Percentiles rank a stretch among this genome's conserved stretches.
Evolutionary conservation across 78 protist genomes (phyloP).

Genomic region (Pigoraptor vietnamica): DNA sequence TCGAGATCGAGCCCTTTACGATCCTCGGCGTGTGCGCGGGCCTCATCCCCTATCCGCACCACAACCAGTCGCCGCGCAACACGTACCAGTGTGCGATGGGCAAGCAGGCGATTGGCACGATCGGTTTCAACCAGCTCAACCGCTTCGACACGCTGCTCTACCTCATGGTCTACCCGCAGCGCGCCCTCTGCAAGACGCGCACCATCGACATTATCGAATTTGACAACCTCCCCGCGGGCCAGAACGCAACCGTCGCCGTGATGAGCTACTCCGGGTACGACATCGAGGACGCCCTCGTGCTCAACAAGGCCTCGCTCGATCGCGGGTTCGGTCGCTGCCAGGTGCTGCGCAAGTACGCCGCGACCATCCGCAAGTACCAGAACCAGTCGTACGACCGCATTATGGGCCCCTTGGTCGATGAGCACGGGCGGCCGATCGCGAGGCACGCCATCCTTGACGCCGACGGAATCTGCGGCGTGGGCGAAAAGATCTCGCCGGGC

Average conservation of each 20-base stretch:
- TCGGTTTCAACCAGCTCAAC: slow-evolving; percentile 92
- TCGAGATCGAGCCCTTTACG: slow-evolving; percentile 98
- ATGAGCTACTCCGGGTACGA: slow-evolving; percentile 99
- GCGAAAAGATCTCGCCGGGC: slow-evolving; percentile 24
- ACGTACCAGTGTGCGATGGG: slow-evolving; percentile 99
- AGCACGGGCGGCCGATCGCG: slow-evolving; percentile 5
- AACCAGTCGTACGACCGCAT: slow-evolving; percentile 22
- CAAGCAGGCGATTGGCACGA: slow-evolving; percentile 99
- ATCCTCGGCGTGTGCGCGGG: slow-evolving; percentile 95
- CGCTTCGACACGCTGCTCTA: slow-evolving; percentile 96
- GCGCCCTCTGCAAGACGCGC: slow-evolving; percentile 88
- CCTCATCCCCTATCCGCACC: slow-evolving; percentile 97
- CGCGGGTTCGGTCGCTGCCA: slow-evolving; percentile 97
- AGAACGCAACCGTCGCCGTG: slow-evolving; percentile 97
- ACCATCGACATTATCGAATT: slow-evolving; percentile 81
- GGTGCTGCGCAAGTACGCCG: slow-evolving; percentile 68
- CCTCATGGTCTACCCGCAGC: slow-evolving; percentile 88
- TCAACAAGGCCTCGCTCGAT: slow-evolving; percentile 93
- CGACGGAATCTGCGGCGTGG: slow-evolving; percentile 66
- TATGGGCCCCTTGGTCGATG: neutral
- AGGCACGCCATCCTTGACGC: slow-evolving; percentile 38
- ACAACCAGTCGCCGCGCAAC: slow-evolving; percentile 99
- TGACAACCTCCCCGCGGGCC: slow-evolving; percentile 89
- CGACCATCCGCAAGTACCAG: slow-evolving; percentile 49
- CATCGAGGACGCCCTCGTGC: slow-evolving; percentile 99